These are phyloP conservation scores for Pelargonium citronellum DNA, from an alignment of 441 rosid species.

Conservation along the genomic window DNA sequence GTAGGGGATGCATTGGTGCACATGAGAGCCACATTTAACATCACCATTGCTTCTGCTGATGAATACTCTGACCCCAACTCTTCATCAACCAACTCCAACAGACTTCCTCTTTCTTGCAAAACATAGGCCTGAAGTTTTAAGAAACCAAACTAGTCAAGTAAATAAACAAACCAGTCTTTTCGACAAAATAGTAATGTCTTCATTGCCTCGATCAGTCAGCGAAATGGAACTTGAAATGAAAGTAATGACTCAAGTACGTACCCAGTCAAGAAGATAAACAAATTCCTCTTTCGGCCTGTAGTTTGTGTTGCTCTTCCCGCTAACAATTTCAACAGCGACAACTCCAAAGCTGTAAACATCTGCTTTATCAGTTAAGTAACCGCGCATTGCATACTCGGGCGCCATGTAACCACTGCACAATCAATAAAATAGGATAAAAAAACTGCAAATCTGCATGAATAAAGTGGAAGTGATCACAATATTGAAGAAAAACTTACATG, in stretches of 20 bases:
- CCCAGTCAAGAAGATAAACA: slow-evolving; percentile 82
- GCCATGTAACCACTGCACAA: slow-evolving; percentile 56
- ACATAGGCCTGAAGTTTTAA: slow-evolving; percentile 51
- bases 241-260: slow-evolving; percentile 19
- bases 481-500: slow-evolving; percentile 39
- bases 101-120: slow-evolving; percentile 66
- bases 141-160: no score
- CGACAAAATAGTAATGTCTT: no score
- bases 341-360: slow-evolving; percentile 45
- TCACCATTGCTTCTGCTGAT: slow-evolving; percentile 60
- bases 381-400: slow-evolving; percentile 77
- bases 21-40: slow-evolving; percentile 68
- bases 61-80: slow-evolving; percentile 46
- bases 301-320: slow-evolving; percentile 71
- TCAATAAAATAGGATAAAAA: neutral
- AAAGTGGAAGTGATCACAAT: no score
- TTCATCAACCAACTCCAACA: slow-evolving; percentile 69
- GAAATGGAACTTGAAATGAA: no score
- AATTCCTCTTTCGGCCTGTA: slow-evolving; percentile 73
- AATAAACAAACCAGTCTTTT: no score
- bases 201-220: no score
- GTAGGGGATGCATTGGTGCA: slow-evolving; percentile 83
- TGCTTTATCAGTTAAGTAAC: slow-evolving; percentile 57
- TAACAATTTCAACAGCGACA: slow-evolving; percentile 40
- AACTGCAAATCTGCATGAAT: no score